Evolutionary conservation across 129 eudicot species (phyloP).

Genomic region (Deinandra increscens): DNA sequence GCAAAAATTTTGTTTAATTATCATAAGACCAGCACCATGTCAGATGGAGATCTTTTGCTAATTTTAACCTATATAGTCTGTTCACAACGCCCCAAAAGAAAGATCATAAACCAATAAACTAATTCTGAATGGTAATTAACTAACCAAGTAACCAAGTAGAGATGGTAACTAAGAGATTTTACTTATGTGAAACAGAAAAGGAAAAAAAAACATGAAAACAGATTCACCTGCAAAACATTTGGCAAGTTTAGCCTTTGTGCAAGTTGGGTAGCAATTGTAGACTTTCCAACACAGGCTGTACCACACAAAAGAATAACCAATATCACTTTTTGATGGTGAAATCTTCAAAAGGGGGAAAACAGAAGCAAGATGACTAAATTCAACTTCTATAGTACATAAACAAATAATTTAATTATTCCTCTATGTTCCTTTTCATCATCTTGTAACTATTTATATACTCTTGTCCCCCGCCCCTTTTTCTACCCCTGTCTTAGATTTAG

Average conservation of each 20-base stretch:
- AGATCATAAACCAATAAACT: too few relatives aligned
- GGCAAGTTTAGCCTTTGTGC: slow-evolving; percentile 98
- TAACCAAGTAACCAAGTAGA: too few relatives aligned
- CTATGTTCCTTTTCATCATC: slow-evolving; percentile 86
- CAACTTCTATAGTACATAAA: neutral
- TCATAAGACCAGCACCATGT: too few relatives aligned
- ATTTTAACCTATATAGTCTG: too few relatives aligned
- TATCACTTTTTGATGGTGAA: slow-evolving; percentile 97
- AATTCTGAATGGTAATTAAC: too few relatives aligned
- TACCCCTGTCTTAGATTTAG: too few relatives aligned
- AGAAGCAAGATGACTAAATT: slow-evolving; percentile 22
- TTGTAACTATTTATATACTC: slow-evolving; percentile 93
- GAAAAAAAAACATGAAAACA: slow-evolving; percentile 13
- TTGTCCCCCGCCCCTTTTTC: too few relatives aligned
- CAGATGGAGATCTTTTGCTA: too few relatives aligned
- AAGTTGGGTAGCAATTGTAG: slow-evolving; percentile 99
- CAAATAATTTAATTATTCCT: neutral
- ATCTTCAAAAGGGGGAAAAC: slow-evolving; percentile 46
- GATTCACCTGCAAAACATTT: slow-evolving; percentile 87
- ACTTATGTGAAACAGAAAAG: slow-evolving; percentile 20
- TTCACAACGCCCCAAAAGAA: too few relatives aligned
- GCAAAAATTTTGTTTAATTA: too few relatives aligned
- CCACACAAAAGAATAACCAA: slow-evolving; percentile 98
- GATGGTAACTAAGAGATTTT: too few relatives aligned
- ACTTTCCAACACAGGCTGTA: slow-evolving; percentile 95